Evolutionary conservation across 345 rosid genomes (phyloP).

Genomic region (Geranium brycei): DNA sequence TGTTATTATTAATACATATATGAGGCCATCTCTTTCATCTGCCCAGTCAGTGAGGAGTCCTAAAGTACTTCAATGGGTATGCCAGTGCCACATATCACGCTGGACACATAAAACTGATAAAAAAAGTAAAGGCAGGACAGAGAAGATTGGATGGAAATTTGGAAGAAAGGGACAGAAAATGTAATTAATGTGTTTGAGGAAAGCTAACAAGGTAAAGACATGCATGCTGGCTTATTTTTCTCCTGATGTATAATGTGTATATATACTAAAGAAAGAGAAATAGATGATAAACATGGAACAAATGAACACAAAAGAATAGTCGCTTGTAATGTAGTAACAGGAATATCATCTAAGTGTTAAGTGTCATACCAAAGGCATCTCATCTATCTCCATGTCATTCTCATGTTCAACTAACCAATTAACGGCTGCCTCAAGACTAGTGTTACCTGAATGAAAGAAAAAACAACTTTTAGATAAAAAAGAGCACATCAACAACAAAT

Average conservation of each 20-base stretch:
- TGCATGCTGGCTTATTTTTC: neutral
- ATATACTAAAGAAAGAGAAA: neutral
- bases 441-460: constrained; percentile 45
- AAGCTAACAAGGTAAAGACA: neutral
- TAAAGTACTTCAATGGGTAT: neutral
- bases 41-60: neutral
- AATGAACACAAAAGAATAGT: neutral
- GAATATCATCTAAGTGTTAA: neutral
- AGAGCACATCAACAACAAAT: neutral
- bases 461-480: constrained; percentile 7
- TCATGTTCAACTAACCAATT: constrained; percentile 99
- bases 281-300: neutral
- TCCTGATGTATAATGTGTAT: neutral
- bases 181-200: neutral
- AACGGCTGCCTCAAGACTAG: constrained; percentile 80
- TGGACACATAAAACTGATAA: neutral
- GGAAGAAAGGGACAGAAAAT: neutral
- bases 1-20: too few species aligned
- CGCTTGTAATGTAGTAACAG: neutral
- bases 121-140: neutral
- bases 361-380: constrained; percentile 68
- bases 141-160: neutral
- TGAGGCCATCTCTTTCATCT: neutral
- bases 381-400: constrained; percentile 74
- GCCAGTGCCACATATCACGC: neutral